Evolutionary conservation across 2,329 filamentous ascomycete genomes (phyloP).

Genomic region (Diplocarpon mali): DNA sequence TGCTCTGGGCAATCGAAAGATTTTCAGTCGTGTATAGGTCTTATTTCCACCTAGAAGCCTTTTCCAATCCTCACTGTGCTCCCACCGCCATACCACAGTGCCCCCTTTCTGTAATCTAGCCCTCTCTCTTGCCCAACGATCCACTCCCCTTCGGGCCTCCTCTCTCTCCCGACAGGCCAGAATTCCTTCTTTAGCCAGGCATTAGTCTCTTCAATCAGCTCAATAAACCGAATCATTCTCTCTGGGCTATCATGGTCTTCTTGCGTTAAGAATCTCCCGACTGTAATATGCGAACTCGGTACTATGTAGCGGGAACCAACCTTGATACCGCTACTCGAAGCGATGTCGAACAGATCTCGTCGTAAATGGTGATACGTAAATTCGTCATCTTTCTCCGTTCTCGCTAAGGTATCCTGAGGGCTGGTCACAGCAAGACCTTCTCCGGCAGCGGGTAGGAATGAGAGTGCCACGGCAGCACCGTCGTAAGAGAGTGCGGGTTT

Average conservation of each 20-base stretch:
- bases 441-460: constrained; percentile 69
- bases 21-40: not conserved
- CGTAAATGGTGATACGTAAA: constrained; percentile 91
- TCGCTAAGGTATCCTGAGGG: constrained; percentile 9
- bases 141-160: constrained; percentile 57
- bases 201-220: constrained; percentile 67
- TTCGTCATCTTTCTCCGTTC: constrained; percentile 40
- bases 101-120: constrained; percentile 62
- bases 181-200: constrained; percentile 57
- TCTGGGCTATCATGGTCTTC: constrained; percentile 47
- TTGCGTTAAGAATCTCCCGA: constrained; percentile 66
- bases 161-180: constrained; percentile 45
- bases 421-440: constrained; percentile 34
- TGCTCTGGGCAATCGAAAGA: not conserved
- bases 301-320: constrained; percentile 76
- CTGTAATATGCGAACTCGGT: constrained; percentile 80
- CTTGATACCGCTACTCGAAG: constrained; percentile 49
- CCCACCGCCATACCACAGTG: constrained; percentile 81
- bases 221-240: constrained; percentile 49
- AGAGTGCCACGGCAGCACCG: constrained; percentile 72
- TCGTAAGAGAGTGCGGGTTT: constrained; percentile 80
- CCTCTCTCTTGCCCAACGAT: constrained; percentile 77
- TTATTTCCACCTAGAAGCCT: constrained; percentile 37
- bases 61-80: constrained; percentile 54
- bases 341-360: constrained; percentile 59